A percentile compares a stretch with the other conserved stretches of the same genome.
Evolutionary conservation across 2,329 filamentous ascomycete genomes (phyloP).

Genomic region (Hymenoscyphus salicellus): DNA sequence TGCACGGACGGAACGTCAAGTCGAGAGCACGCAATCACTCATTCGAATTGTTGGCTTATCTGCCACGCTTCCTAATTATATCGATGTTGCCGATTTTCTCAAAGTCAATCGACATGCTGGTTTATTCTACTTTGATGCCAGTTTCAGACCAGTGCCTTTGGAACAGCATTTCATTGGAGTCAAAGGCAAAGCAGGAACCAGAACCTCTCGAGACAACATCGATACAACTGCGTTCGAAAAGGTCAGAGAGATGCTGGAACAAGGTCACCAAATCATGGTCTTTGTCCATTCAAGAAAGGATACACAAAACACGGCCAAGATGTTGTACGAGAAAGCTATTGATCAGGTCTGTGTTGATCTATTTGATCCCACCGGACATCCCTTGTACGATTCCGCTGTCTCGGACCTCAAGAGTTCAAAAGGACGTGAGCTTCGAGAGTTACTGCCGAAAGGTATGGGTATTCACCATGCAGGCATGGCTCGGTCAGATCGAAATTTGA

Average conservation of each 20-base stretch:
- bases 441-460: slow-evolving; percentile 86
- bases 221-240: slow-evolving; percentile 90
- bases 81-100: slow-evolving; percentile 95
- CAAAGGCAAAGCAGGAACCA: slow-evolving; percentile 82
- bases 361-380: slow-evolving; percentile 77
- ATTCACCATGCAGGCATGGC: slow-evolving; percentile 98
- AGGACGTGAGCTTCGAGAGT: slow-evolving; percentile 81
- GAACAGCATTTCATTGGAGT: slow-evolving; percentile 98
- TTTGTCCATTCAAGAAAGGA: slow-evolving; percentile 98
- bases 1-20: slow-evolving; percentile 89
- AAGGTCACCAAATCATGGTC: slow-evolving; percentile 97
- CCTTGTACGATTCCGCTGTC: slow-evolving; percentile 74
- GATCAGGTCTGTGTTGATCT: slow-evolving; percentile 77
- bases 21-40: slow-evolving; percentile 95
- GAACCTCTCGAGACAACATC: slow-evolving; percentile 81
- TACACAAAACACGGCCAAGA: slow-evolving; percentile 82
- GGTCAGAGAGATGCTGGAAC: slow-evolving; percentile 85
- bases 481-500: slow-evolving; percentile 88
- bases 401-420: slow-evolving; percentile 83
- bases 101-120: slow-evolving; percentile 92
- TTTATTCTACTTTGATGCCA: slow-evolving; percentile 94
- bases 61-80: slow-evolving; percentile 91
- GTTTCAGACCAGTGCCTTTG: slow-evolving; percentile 90
- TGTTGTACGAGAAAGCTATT: slow-evolving; percentile 79
- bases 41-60: slow-evolving; percentile 96